These are phyloP conservation scores for Cryphonectria parasitica DNA, from an alignment of 2,329 filamentous ascomycete genomes.

Conservation along the genomic window DNA sequence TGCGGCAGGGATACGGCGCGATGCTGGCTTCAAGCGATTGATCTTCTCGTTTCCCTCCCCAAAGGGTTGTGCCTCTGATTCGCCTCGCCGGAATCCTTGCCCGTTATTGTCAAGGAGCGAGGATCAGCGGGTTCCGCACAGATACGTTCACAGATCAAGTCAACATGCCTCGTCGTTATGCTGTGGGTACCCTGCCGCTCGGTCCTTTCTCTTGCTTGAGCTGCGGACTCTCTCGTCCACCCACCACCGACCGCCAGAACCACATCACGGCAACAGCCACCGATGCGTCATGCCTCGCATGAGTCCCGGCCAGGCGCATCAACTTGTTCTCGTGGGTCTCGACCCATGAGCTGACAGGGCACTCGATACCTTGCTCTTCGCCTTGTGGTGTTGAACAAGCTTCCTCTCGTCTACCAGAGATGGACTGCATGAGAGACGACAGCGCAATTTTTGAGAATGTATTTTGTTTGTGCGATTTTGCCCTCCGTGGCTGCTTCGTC, in stretches of 20 bases:
- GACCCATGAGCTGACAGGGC: slow-evolving; percentile 49
- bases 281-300: slow-evolving; percentile 50
- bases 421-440: slow-evolving; percentile 51
- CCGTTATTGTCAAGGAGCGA: slow-evolving; percentile 42
- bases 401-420: slow-evolving; percentile 52
- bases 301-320: slow-evolving; percentile 63
- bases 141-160: slow-evolving; percentile 48
- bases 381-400: slow-evolving; percentile 36
- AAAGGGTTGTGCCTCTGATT: slow-evolving; percentile 33
- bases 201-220: slow-evolving; percentile 22
- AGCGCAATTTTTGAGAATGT: slow-evolving; percentile 93
- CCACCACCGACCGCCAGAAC: slow-evolving; percentile 43
- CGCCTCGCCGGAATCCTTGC: slow-evolving; percentile 51
- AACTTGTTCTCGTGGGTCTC: slow-evolving; percentile 51
- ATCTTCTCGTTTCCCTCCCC: slow-evolving; percentile 42
- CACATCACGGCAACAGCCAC: slow-evolving; percentile 46
- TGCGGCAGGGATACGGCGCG: slow-evolving; percentile 49
- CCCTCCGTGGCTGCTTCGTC: slow-evolving; percentile 58
- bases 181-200: slow-evolving; percentile 48
- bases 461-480: slow-evolving; percentile 80
- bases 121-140: slow-evolving; percentile 48
- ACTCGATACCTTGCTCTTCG: slow-evolving; percentile 49
- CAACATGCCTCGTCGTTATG: slow-evolving; percentile 43
- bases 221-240: slow-evolving; percentile 33
- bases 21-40: slow-evolving; percentile 55